phyloP scores from a whole-genome alignment of 345 rosid species.

The Arabis hirsuta region DNA sequence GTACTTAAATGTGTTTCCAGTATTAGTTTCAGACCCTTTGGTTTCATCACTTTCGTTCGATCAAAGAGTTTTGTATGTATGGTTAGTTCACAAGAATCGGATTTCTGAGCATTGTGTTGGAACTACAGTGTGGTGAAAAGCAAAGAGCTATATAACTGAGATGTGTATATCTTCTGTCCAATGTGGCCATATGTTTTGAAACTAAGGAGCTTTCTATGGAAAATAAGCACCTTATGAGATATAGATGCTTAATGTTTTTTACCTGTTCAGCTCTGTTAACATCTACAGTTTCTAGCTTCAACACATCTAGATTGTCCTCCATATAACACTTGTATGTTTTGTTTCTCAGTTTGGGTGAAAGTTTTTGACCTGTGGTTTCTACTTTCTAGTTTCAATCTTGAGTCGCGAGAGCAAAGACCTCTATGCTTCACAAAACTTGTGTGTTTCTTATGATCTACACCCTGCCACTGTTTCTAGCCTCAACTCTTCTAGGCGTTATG shows the following conservation, averaged over 20 bases:
- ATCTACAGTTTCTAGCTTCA: conserved; percentile 5
- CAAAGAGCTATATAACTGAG: conserved; percentile 1
- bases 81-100: background rate
- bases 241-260: background rate
- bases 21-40: background rate
- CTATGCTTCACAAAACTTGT: background rate
- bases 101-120: conserved; percentile 18
- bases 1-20: background rate
- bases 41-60: background rate
- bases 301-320: background rate
- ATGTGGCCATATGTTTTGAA: background rate
- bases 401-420: background rate
- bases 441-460: conserved; percentile 14
- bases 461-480: conserved; percentile 19
- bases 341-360: background rate
- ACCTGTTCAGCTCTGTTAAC: conserved; percentile 1
- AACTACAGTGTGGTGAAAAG: background rate
- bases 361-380: conserved; percentile 8
- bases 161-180: background rate
- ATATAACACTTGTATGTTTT: conserved; percentile 8
- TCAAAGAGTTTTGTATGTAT: background rate
- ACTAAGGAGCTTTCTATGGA: background rate
- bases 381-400: conserved; percentile 12
- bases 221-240: conserved; percentile 4
- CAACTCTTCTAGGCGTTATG: conserved; percentile 15